Conservation (phyloP, 2,329 filamentous ascomycete species). For the Chaetomium sp. region DNA sequence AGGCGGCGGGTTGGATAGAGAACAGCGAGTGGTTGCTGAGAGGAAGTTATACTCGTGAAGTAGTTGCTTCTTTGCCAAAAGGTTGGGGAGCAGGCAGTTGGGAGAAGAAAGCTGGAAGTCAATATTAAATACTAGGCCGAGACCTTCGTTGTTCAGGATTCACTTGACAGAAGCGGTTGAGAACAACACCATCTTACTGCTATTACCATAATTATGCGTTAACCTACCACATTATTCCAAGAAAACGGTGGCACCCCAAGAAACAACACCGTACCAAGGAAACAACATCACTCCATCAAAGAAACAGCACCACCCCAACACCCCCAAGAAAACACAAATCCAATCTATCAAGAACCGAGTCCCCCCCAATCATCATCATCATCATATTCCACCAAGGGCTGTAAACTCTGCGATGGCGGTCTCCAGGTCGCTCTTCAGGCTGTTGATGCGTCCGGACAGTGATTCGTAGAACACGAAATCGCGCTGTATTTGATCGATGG, state of each 20-base stretch:
- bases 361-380: background rate
- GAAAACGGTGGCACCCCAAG: no score
- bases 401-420: background rate
- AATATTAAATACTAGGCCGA: no score
- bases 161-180: background rate
- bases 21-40: background rate
- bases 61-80: no score
- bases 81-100: no score
- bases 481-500: background rate
- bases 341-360: background rate
- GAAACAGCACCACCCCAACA: no score
- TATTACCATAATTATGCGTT: no score
- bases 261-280: no score
- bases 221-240: no score
- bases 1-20: background rate
- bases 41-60: background rate
- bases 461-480: background rate
- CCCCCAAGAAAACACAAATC: background rate
- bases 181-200: no score
- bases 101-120: no score
- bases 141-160: background rate
- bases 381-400: background rate
- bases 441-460: background rate
- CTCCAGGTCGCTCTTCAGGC: background rate
- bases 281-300: no score